Conservation (phyloP, 1,139 yeast genomes). For the Wickerhamomyces sp. region DNA sequence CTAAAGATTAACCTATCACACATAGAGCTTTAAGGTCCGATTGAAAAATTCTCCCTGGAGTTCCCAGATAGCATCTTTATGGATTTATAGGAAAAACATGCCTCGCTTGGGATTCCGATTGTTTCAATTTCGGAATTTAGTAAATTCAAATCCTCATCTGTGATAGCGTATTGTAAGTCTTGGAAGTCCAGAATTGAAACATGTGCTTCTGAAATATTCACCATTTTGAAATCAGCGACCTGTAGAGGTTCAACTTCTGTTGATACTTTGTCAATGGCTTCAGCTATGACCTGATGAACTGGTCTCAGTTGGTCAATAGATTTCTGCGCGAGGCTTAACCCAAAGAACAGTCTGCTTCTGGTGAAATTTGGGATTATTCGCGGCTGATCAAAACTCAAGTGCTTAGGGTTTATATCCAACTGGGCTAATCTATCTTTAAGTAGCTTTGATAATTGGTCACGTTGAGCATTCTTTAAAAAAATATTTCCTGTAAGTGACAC, state of each 20-base stretch:
- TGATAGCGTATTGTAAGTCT: background rate
- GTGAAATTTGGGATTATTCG: conserved; percentile 9
- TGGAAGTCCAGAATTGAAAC: conserved; percentile 13
- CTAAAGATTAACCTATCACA: no score
- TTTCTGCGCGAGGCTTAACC: conserved; percentile 6
- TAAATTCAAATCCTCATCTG: background rate
- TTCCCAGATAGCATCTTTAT: background rate
- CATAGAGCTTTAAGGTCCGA: no score
- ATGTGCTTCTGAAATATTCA: conserved; percentile 5
- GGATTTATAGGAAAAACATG: background rate
- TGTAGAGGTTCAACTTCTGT: background rate
- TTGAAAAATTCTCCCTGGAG: background rate
- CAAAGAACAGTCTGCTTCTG: conserved; percentile 10
- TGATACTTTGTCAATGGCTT: conserved; percentile 1
- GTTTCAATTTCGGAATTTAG: conserved; percentile 3
- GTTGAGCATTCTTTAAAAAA: conserved; percentile 6
- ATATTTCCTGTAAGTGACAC: conserved; percentile 17
- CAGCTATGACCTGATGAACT: conserved; percentile 5
- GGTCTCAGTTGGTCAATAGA: conserved; percentile 6
- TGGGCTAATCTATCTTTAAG: background rate
- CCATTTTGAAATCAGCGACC: conserved; percentile 3
- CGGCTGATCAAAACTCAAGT: conserved; percentile 11
- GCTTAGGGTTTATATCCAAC: background rate
- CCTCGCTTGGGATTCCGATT: conserved; percentile 1
- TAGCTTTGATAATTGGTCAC: conserved; percentile 1